A percentile compares a stretch with the other conserved stretches of the same genome.
Conservation (phyloP, 495 filamentous ascomycete species). For the Hyaloscypha hepaticicola region DNA sequence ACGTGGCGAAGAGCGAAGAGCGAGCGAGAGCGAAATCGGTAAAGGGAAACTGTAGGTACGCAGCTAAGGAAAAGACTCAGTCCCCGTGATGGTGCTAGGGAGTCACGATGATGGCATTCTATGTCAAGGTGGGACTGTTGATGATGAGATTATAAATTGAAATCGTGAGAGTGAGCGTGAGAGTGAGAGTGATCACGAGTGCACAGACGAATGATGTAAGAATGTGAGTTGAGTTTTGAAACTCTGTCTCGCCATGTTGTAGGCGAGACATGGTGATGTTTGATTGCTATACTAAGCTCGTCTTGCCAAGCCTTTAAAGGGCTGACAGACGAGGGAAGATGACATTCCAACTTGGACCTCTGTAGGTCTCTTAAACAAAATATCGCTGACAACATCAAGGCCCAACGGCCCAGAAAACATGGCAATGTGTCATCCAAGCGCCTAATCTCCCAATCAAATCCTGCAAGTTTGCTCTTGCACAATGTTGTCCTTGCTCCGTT, state of each 20-base stretch:
- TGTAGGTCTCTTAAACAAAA: constrained; percentile 3
- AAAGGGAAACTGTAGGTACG: too few species aligned
- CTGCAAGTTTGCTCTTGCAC: background rate
- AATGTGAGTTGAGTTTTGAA: constrained; percentile 2
- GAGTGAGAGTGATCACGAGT: background rate
- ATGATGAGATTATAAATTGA: background rate
- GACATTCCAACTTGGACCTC: background rate
- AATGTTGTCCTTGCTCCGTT: background rate
- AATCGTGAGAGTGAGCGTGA: too few species aligned
- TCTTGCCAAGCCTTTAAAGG: background rate
- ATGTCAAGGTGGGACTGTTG: background rate
- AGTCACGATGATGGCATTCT: background rate
- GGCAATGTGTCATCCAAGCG: constrained; percentile 4
- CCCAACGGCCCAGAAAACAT: background rate
- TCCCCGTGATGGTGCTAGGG: background rate
- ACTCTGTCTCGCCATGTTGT: constrained; percentile 5
- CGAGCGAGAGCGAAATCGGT: background rate
- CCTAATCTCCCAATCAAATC: background rate
- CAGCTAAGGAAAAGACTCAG: background rate
- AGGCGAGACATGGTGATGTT: constrained; percentile 2
- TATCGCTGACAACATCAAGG: constrained; percentile 1
- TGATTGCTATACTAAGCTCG: constrained; percentile 7
- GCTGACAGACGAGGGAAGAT: background rate
- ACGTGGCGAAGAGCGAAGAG: background rate
- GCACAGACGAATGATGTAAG: background rate